These are phyloP conservation scores for Diaporthe citriasiana DNA, from an alignment of 2,329 filamentous ascomycete genomes.

Conservation along the genomic window DNA sequence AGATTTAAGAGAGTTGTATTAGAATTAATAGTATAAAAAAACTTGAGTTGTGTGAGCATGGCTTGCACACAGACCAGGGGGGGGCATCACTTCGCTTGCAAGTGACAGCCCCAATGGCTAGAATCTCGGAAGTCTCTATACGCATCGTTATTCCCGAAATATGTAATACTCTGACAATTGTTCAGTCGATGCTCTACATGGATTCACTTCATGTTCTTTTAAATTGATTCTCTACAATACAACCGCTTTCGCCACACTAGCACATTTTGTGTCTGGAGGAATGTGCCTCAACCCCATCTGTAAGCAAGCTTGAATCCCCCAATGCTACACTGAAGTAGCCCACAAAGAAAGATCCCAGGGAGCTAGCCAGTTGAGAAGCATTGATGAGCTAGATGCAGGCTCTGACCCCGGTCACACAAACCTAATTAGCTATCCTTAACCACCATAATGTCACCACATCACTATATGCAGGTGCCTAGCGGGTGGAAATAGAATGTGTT, in stretches of 20 bases:
- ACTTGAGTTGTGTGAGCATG: too few species aligned
- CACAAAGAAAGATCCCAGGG: too few species aligned
- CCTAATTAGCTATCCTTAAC: background rate
- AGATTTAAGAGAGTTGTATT: too few species aligned
- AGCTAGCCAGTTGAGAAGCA: background rate
- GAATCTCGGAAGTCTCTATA: too few species aligned
- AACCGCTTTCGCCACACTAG: too few species aligned
- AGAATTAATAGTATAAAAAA: too few species aligned
- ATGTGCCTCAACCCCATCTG: background rate
- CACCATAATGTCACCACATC: background rate
- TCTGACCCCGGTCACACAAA: background rate
- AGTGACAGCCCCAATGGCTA: too few species aligned
- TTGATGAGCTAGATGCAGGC: background rate
- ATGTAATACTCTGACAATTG: rapidly evolving
- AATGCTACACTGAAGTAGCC: background rate
- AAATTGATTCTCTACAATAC: too few species aligned
- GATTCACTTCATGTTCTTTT: background rate
- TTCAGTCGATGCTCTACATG: background rate
- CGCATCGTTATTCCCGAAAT: too few species aligned
- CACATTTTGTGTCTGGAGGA: background rate
- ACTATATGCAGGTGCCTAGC: background rate
- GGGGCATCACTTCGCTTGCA: too few species aligned
- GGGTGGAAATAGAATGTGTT: background rate
- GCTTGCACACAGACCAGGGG: too few species aligned
- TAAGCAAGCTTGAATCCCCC: background rate